These are phyloP conservation scores for Rhinocladiella similis DNA, from an alignment of 2,329 filamentous ascomycete species.

Conservation along the genomic window DNA sequence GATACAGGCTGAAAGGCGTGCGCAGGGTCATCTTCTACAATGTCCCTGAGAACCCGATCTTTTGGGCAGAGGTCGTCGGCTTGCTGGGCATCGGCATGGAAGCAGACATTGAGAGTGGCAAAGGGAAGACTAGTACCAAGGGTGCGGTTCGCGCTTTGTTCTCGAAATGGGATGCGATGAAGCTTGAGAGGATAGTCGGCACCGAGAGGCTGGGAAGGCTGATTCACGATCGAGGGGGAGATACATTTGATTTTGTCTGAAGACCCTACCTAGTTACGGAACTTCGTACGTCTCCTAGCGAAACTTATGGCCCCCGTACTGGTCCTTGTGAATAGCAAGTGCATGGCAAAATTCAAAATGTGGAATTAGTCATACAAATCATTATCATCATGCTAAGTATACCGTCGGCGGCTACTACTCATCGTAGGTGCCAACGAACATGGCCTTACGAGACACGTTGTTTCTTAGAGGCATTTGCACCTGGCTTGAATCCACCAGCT, in stretches of 20 bases:
- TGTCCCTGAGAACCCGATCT: conserved; percentile 77
- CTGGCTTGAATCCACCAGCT: conserved; percentile 8
- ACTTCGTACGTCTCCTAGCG: too few relatives aligned
- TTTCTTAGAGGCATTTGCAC: conserved; percentile 26
- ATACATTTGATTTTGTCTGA: conserved; percentile 93
- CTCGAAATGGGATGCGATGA: conserved; percentile 85
- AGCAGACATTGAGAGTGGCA: conserved; percentile 48
- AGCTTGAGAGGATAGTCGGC: conserved; percentile 84
- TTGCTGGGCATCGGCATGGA: conserved; percentile 33
- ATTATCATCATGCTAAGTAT: too few relatives aligned
- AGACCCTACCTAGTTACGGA: neutral
- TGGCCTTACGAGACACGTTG: conserved; percentile 20
- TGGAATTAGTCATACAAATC: too few relatives aligned
- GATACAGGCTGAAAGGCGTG: conserved; percentile 81
- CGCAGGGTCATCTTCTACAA: conserved; percentile 85
- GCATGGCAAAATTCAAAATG: too few relatives aligned
- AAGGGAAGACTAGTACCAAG: conserved; percentile 43
- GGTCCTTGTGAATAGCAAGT: too few relatives aligned
- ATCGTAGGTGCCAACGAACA: too few relatives aligned
- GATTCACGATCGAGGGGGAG: conserved; percentile 74
- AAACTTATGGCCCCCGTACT: too few relatives aligned
- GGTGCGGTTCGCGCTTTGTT: conserved; percentile 63
- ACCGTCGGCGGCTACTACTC: too few relatives aligned
- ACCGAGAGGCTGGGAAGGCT: conserved; percentile 78
- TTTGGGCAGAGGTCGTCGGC: conserved; percentile 46